A percentile compares a stretch with the other conserved stretches of the same genome.
Evolutionary conservation across 805 yeast species (phyloP).

Genomic region (Pichia manshurica): DNA sequence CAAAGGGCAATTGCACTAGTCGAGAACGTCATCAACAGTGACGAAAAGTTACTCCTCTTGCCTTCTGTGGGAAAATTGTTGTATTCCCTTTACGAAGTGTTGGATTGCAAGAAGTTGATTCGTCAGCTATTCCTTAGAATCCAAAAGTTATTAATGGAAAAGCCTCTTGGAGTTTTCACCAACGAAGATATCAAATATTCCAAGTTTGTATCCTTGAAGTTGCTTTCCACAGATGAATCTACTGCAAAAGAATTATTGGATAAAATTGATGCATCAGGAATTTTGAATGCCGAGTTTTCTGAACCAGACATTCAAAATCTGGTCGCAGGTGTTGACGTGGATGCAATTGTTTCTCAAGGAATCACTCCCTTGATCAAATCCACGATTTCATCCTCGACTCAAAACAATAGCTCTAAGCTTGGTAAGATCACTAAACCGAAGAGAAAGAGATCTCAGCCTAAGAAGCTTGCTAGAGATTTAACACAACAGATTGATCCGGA

Average conservation of each 20-base stretch:
- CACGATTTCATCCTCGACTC: conserved; percentile 6
- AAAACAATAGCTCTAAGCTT: conserved; percentile 1
- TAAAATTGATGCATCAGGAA: conserved; percentile 16
- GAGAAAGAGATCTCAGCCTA: conserved; percentile 26
- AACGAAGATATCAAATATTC: conserved; percentile 25
- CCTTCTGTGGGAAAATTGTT: conserved; percentile 51
- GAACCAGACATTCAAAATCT: conserved; percentile 23
- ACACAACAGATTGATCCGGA: conserved; percentile 50
- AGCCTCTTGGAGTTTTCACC: conserved; percentile 8
- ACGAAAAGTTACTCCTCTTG: conserved; percentile 13
- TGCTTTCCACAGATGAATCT: conserved; percentile 31
- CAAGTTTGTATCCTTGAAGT: conserved; percentile 33
- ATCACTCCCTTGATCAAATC: conserved; percentile 22
- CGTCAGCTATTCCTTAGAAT: conserved; percentile 29
- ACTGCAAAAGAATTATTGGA: conserved; percentile 29
- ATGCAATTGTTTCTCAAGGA: conserved; percentile 27
- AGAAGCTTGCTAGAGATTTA: conserved; percentile 24
- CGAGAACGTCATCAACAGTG: conserved; percentile 25
- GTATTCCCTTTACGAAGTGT: conserved; percentile 43
- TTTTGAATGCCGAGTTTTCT: conserved; percentile 15
- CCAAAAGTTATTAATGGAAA: conserved; percentile 16
- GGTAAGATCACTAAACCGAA: conserved; percentile 9
- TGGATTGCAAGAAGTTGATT: conserved; percentile 35
- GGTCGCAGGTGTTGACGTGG: conserved; percentile 29
- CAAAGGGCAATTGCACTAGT: conserved; percentile 33